These are phyloP conservation scores for Groenewaldozyma tartarivorans DNA, from an alignment of 805 yeast genomes.

Conservation along the genomic window DNA sequence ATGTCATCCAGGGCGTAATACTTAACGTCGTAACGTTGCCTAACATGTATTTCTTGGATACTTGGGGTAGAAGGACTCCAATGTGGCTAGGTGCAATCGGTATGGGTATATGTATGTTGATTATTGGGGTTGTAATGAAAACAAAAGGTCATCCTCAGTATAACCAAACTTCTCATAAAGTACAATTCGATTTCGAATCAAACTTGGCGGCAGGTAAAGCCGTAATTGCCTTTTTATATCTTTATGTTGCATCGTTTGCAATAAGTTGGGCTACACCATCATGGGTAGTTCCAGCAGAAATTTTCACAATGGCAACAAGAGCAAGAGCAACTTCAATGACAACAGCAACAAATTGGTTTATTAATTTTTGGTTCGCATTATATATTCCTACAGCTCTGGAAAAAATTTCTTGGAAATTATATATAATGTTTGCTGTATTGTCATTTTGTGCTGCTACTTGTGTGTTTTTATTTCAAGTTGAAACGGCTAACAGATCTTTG, in stretches of 20 bases:
- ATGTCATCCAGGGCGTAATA: conserved; percentile 56
- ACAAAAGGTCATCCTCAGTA: conserved; percentile 12
- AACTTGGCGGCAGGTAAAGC: conserved; percentile 39
- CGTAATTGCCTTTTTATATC: conserved; percentile 42
- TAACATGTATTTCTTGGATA: conserved; percentile 46
- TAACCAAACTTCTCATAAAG: conserved; percentile 16
- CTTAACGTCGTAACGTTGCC: conserved; percentile 51
- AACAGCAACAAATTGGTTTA: conserved; percentile 62
- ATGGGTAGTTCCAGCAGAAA: conserved; percentile 63
- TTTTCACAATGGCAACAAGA: conserved; percentile 56
- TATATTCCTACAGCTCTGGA: conserved; percentile 24
- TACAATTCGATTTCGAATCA: conserved; percentile 10
- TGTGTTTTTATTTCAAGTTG: conserved; percentile 49
- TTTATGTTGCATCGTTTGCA: conserved; percentile 50
- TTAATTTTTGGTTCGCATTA: conserved; percentile 33
- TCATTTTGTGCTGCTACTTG: conserved; percentile 30
- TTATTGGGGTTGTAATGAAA: conserved; percentile 45
- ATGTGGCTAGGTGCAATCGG: conserved; percentile 53
- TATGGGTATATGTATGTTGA: conserved; percentile 53
- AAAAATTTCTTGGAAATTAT: conserved; percentile 26
- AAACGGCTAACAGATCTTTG: conserved; percentile 68
- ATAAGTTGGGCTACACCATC: conserved; percentile 44
- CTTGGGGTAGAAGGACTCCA: conserved; percentile 55
- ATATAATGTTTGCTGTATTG: conserved; percentile 27
- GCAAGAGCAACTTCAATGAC: conserved; percentile 56